These are phyloP conservation scores for Rhazya stricta DNA, from an alignment of 257 asterid species.

Conservation along the genomic window DNA sequence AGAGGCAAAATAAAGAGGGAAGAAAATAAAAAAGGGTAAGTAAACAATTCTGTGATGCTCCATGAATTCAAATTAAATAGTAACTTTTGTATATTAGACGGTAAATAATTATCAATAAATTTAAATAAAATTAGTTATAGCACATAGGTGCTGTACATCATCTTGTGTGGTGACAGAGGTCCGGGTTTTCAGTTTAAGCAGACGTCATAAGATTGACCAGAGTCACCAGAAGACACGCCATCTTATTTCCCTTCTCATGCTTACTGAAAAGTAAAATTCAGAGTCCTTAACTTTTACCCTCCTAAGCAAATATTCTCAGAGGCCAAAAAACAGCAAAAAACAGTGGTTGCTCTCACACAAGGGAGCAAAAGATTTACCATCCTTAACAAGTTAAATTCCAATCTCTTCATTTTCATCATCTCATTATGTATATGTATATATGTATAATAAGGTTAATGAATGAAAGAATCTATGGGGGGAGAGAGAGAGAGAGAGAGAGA, in stretches of 20 bases:
- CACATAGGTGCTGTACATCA: too few relatives aligned
- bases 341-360: constrained; percentile 18
- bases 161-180: too few relatives aligned
- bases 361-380: constrained; percentile 20
- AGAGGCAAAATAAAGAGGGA: too few relatives aligned
- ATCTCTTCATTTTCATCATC: background rate
- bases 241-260: constrained; percentile 27
- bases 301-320: constrained; percentile 12
- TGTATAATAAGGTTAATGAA: background rate
- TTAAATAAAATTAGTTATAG: too few relatives aligned
- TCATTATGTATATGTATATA: background rate
- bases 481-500: constrained; percentile 2
- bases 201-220: constrained; percentile 30
- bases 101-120: too few relatives aligned
- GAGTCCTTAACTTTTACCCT: constrained; percentile 17
- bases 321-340: constrained; percentile 6
- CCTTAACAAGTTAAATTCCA: constrained; percentile 1
- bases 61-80: too few relatives aligned
- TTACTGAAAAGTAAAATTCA: constrained; percentile 30
- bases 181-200: constrained; percentile 24
- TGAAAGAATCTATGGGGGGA: background rate
- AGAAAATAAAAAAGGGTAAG: too few relatives aligned
- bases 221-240: constrained; percentile 27
- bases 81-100: too few relatives aligned
- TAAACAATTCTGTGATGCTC: too few relatives aligned